Conservation (phyloP, 2,329 filamentous ascomycete species). For the Epichloe brachyelytri region DNA sequence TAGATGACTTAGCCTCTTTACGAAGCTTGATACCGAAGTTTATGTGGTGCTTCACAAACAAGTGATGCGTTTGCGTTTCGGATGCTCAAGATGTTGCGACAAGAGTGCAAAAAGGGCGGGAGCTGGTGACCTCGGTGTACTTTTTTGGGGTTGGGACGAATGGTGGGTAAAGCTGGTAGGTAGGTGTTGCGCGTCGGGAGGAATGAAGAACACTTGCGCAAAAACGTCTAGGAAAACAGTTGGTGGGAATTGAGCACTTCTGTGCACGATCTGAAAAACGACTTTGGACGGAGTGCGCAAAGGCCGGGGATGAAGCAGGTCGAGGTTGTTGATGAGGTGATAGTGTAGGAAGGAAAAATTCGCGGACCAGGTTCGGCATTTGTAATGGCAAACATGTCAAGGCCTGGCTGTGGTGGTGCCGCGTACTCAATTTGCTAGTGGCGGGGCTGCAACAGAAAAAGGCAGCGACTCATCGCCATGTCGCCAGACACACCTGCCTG, state of each 20-base stretch:
- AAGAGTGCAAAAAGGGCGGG: background rate
- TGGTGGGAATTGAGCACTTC: background rate
- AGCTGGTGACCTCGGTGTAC: background rate
- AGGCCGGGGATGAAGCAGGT: background rate
- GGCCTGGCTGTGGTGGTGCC: background rate
- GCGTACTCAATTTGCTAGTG: background rate
- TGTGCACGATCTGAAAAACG: background rate
- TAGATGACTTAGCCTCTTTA: background rate
- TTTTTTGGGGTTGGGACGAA: background rate
- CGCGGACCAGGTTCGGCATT: background rate
- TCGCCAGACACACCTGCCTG: too few relatives aligned
- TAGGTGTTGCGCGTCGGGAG: background rate
- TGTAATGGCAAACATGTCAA: background rate
- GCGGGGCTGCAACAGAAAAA: too few relatives aligned
- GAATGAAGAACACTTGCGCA: background rate
- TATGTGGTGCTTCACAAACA: background rate
- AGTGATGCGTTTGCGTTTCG: background rate
- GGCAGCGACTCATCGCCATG: too few relatives aligned
- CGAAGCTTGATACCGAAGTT: background rate
- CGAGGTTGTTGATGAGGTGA: background rate
- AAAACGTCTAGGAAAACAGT: background rate
- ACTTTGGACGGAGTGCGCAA: background rate
- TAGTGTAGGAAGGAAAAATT: background rate
- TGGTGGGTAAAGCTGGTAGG: background rate
- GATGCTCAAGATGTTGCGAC: background rate